Conservation (phyloP, 139 green algal genomes). For the Volvox africanus region DNA sequence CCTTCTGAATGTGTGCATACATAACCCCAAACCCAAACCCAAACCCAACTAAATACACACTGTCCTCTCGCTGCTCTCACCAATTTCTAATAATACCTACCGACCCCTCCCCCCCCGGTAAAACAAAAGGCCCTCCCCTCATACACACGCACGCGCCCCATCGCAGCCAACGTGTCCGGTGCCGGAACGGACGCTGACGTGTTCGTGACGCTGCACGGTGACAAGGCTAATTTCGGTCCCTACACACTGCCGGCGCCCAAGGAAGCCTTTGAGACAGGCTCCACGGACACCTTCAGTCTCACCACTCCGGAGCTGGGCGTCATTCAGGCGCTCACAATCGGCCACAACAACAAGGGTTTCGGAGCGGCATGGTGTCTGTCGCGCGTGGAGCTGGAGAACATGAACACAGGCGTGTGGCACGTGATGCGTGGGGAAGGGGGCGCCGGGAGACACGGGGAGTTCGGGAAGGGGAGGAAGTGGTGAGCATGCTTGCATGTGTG, state of each 20-base stretch:
- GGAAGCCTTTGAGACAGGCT: conserved; percentile 67
- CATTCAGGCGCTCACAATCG: conserved; percentile 63
- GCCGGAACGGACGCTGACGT: conserved; percentile 77
- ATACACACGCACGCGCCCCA: neutral
- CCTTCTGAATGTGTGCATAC: too few species aligned
- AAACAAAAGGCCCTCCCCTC: too few species aligned
- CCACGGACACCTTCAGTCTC: conserved; percentile 66
- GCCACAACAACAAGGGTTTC: conserved; percentile 69
- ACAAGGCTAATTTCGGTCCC: conserved; percentile 55
- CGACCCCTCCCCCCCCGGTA: neutral
- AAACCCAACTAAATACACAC: too few species aligned
- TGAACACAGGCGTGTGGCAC: conserved; percentile 19
- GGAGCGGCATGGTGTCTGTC: conserved; percentile 68
- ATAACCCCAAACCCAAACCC: too few species aligned
- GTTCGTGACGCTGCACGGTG: conserved; percentile 56
- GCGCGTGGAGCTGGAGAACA: conserved; percentile 57
- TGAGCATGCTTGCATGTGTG: too few species aligned
- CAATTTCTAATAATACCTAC: neutral
- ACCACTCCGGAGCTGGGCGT: conserved; percentile 61
- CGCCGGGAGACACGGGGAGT: neutral
- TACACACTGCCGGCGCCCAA: conserved; percentile 61
- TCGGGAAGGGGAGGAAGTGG: neutral
- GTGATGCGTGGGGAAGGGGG: too few species aligned
- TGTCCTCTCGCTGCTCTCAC: too few species aligned
- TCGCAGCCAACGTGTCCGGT: conserved; percentile 45